Percentiles rank a stretch among this genome's conserved stretches.
These are phyloP conservation scores for Polytrichum formosum DNA, from an alignment of 225 moss, liverwort and hornwort genomes.

Conservation along the genomic window DNA sequence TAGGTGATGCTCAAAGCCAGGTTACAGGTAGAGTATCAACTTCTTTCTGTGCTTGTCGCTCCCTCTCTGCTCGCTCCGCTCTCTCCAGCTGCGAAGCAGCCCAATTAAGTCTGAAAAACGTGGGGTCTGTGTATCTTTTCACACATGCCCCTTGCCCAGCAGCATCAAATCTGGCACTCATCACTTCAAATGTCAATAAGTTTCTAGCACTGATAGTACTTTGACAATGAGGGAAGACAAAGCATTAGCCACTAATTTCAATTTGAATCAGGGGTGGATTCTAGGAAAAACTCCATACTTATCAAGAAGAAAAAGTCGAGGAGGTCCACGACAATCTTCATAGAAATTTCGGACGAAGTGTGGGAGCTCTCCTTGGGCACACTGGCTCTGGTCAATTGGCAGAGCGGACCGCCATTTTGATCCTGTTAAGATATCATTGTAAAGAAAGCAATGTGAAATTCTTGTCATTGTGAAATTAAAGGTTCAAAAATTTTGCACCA, in stretches of 20 bases:
- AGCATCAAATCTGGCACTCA: slow-evolving; percentile 6
- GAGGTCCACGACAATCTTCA: slow-evolving; percentile 66
- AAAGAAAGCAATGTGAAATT: too few species aligned
- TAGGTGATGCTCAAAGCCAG: not conserved
- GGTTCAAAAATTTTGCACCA: too few species aligned
- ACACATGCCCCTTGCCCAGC: slow-evolving; percentile 16
- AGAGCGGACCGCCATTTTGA: slow-evolving; percentile 57
- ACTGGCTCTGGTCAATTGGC: slow-evolving; percentile 57
- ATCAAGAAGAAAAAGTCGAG: slow-evolving; percentile 63
- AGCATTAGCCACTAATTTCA: not conserved
- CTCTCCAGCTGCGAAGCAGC: slow-evolving; percentile 2
- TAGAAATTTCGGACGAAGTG: slow-evolving; percentile 56
- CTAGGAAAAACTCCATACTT: slow-evolving; percentile 23
- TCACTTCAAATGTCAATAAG: not conserved
- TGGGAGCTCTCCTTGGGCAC: slow-evolving; percentile 57
- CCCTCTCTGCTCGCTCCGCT: slow-evolving; percentile 8
- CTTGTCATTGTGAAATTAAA: too few species aligned
- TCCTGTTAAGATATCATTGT: slow-evolving; percentile 18
- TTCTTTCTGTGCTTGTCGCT: not conserved
- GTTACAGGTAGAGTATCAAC: not conserved
- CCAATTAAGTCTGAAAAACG: slow-evolving; percentile 8
- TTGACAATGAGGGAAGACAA: not conserved
- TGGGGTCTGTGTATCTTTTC: slow-evolving; percentile 13
- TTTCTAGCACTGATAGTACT: not conserved
- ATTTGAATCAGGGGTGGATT: not conserved